Conservation (phyloP, 306 rosid genomes). For the Prunus dulcis region DNA sequence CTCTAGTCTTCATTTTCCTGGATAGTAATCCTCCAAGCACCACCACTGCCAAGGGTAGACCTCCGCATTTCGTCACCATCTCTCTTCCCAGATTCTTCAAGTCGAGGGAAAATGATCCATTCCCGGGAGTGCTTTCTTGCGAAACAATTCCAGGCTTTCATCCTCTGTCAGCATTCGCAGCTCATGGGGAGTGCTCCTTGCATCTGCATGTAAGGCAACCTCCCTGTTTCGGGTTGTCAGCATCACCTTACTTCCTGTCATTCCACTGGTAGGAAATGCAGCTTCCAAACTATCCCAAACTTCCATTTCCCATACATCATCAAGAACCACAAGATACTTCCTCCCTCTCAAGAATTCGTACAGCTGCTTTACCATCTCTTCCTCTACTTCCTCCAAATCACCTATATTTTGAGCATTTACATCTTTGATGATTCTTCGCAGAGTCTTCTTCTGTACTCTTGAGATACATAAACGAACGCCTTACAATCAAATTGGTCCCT, state of each 20-base stretch:
- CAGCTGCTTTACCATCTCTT: neutral
- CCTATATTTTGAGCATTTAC: neutral
- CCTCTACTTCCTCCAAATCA: neutral
- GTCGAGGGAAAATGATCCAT: neutral
- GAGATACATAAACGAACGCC: neutral
- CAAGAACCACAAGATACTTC: neutral
- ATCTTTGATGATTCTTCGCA: neutral
- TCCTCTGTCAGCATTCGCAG: neutral
- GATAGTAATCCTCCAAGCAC: neutral
- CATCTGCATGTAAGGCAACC: neutral
- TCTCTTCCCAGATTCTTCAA: neutral
- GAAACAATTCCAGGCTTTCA: neutral
- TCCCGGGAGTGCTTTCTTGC: neutral
- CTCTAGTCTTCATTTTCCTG: neutral
- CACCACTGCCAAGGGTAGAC: neutral
- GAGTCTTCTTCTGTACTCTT: neutral
- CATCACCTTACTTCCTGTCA: too few relatives aligned
- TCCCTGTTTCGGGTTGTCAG: neutral
- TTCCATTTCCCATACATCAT: constrained; percentile 1
- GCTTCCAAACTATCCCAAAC: neutral
- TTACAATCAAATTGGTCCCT: neutral
- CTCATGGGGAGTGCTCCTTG: neutral
- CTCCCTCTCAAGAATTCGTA: neutral
- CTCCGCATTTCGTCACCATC: neutral
- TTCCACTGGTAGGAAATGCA: too few relatives aligned